phyloP scores from a whole-genome alignment of 805 yeast species.

The Hanseniaspora meyeri region DNA sequence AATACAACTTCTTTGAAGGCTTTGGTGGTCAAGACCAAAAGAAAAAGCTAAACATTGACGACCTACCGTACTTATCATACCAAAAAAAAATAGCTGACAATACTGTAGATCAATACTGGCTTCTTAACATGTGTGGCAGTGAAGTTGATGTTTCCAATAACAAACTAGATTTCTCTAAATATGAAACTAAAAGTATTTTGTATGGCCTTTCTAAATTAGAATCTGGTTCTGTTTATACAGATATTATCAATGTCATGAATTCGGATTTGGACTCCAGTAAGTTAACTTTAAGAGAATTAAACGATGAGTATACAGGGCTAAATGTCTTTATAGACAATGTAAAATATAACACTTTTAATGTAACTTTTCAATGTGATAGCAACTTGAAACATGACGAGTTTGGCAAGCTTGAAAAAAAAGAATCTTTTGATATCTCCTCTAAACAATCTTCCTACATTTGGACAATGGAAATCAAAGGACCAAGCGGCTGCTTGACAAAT shows the following conservation, averaged over 20 bases:
- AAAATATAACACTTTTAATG: constrained; percentile 33
- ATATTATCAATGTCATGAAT: not conserved
- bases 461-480: constrained; percentile 27
- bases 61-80: not conserved
- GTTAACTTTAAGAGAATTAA: not conserved
- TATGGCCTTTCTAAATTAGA: not conserved
- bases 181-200: not conserved
- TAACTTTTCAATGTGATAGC: constrained; percentile 39
- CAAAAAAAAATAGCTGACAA: not conserved
- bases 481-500: constrained; percentile 34
- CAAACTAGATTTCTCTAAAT: constrained; percentile 1
- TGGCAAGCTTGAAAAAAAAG: not conserved
- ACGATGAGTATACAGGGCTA: not conserved
- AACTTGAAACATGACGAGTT: constrained; percentile 26
- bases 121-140: constrained; percentile 9
- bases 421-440: constrained; percentile 11
- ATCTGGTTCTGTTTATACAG: not conserved
- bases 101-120: not conserved
- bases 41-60: not conserved
- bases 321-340: not conserved
- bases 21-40: constrained; percentile 9
- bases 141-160: constrained; percentile 4
- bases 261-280: not conserved
- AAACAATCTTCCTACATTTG: constrained; percentile 19
- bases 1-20: constrained; percentile 2